Conservation (phyloP, 768 basidiomycete genomes). For the Panaeolus papilionaceus region DNA sequence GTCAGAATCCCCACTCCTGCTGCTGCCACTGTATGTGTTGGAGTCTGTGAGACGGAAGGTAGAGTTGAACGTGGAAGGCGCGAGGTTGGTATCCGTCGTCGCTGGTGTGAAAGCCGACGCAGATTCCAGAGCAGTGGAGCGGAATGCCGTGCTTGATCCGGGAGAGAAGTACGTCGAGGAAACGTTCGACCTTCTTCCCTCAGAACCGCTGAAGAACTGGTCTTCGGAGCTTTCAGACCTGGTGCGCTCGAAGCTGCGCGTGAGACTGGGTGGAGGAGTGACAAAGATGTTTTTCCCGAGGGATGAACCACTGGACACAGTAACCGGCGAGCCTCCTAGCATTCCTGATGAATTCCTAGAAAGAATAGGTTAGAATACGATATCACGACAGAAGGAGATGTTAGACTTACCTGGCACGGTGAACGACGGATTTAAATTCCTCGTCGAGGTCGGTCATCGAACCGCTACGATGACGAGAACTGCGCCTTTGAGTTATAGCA, state of each 20-base stretch:
- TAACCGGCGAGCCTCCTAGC: slow-evolving; percentile 69
- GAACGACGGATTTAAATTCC: slow-evolving; percentile 56
- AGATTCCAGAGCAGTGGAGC: slow-evolving; percentile 36
- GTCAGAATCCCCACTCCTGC: slow-evolving; percentile 44
- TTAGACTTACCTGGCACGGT: slow-evolving; percentile 39
- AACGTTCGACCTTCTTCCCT: slow-evolving; percentile 35
- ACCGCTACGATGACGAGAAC: slow-evolving; percentile 57
- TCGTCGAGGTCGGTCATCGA: slow-evolving; percentile 78
- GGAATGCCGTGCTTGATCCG: slow-evolving; percentile 32
- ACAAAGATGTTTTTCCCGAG: slow-evolving; percentile 46
- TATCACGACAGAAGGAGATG: not conserved
- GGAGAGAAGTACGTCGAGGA: slow-evolving; percentile 47
- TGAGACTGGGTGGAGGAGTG: slow-evolving; percentile 48
- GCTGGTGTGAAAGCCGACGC: slow-evolving; percentile 41
- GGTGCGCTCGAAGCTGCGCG: slow-evolving; percentile 38
- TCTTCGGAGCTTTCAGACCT: slow-evolving; percentile 44
- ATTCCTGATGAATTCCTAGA: slow-evolving; percentile 41
- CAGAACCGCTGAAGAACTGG: slow-evolving; percentile 45
- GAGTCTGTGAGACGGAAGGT: slow-evolving; percentile 59
- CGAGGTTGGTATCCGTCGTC: slow-evolving; percentile 46
- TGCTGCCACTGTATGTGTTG: slow-evolving; percentile 53
- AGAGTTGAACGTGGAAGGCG: slow-evolving; percentile 50
- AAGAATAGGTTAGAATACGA: not conserved
- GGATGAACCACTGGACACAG: slow-evolving; percentile 71
- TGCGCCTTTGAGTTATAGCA: slow-evolving; percentile 69